phyloP scores from a whole-genome alignment of 352 stramenopile species.

The Globisporangium viniferum region DNA sequence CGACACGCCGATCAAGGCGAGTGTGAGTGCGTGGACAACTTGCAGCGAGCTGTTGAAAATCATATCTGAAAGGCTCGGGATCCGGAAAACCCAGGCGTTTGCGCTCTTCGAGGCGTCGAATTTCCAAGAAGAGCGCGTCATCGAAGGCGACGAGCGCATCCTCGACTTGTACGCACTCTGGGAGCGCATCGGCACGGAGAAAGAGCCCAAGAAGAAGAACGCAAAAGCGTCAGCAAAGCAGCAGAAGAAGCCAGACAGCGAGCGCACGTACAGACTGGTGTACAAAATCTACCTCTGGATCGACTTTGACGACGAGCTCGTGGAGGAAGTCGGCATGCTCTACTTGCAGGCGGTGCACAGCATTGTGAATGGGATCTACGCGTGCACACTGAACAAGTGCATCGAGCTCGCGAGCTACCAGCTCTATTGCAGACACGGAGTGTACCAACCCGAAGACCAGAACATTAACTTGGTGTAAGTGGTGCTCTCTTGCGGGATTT shows the following conservation, averaged over 20 bases:
- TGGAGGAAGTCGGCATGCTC: slow-evolving; percentile 49
- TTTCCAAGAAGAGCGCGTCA: slow-evolving; percentile 21
- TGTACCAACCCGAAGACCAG: slow-evolving; percentile 9
- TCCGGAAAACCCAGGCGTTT: slow-evolving; percentile 49
- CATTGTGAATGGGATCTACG: slow-evolving; percentile 46
- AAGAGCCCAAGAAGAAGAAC: slow-evolving; percentile 37
- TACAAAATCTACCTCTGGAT: slow-evolving; percentile 81
- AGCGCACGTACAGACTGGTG: slow-evolving; percentile 34
- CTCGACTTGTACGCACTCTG: too few species aligned
- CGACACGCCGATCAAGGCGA: slow-evolving; percentile 28
- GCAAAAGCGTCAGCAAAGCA: slow-evolving; percentile 16
- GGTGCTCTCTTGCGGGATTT: slow-evolving; percentile 17
- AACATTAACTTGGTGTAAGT: slow-evolving; percentile 4
- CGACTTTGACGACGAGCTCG: slow-evolving; percentile 55
- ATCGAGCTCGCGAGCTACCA: slow-evolving; percentile 65
- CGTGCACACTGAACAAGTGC: slow-evolving; percentile 51
- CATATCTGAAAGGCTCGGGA: slow-evolving; percentile 34
- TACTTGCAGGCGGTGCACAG: slow-evolving; percentile 79
- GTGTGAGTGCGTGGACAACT: slow-evolving; percentile 64
- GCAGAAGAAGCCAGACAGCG: slow-evolving; percentile 26
- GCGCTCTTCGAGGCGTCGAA: slow-evolving; percentile 56
- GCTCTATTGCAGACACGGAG: slow-evolving; percentile 48
- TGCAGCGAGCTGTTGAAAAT: slow-evolving; percentile 40
- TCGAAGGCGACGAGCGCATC: too few species aligned
- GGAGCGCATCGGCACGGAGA: slow-evolving; percentile 54